Evolutionary conservation across 257 asterid genomes (phyloP), one percentile per base, ranked within the genome.

Genomic region (Plantago ovata): DNA sequence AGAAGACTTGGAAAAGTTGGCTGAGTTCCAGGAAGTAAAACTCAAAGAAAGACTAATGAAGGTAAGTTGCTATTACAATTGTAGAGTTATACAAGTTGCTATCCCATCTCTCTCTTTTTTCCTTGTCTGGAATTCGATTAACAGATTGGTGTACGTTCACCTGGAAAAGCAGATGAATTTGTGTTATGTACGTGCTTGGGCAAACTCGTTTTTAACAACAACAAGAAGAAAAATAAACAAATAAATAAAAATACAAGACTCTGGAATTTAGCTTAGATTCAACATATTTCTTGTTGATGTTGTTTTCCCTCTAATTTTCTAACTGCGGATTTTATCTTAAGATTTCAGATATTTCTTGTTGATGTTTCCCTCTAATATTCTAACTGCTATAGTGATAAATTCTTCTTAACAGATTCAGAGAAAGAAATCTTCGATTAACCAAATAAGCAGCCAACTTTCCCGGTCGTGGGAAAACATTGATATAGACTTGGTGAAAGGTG

Each of bases 381-480:
- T 24, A 2, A 24, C 32, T 24, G 5, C 5, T 2, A 5, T 24
- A 5, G 32, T 24, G 32, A 24, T 5, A 24, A 24, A 2, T 18
- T 11, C 6, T 42, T 14, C 24, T 63, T 13, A 39, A 61, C 90
- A 92, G 98, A 82, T 92, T 38, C 93, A 76, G 42, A 77, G 71
- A 44, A 86, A 78, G 77, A 88, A 85, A 72, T 67, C 85, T 6
- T 32, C 57, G 3, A 56, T 67, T 52, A 69, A 78, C 50, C 85
- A 45, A 46, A 75, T 82, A 11, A 72, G 76, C 74, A 58, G 48
- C 58, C 85, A 80, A 47, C 65, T 68, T 41, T 60, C 42, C 36
- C 79, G 81, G 58, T 62, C 78, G 22, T 92, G 95, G 96, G 93
- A 82, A 69, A 80, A 78, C 47, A 56, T 92, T 38, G 94, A 88